Base-by-base conservation (phyloP, 192 early-diverging fungal species). In the Rhizophagus clarus region DNA sequence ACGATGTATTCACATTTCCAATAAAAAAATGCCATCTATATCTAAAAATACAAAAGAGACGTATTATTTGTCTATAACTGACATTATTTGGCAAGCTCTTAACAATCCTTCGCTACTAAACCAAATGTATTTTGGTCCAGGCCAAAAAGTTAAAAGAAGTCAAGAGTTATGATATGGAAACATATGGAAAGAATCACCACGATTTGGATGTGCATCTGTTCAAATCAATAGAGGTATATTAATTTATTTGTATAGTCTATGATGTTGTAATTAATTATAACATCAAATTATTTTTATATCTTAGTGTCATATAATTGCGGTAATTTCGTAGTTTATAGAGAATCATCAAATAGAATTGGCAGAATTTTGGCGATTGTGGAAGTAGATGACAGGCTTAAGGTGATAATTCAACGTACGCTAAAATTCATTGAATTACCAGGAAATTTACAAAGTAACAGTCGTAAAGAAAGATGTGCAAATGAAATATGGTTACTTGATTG, bases 131-230 rank as follows among this genome's bases (percentile, higher is more conserved):
- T 71, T 71, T 71, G 69, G 34, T 71, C 14, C 17, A 42, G 69
- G 32, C 0, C 34, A 42, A 42, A 32, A 7, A 7, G 42, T 42
- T 4, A 17, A 22, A 34, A 37, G n/a, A 71, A 71, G 10, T 34
- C 2, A 10, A 31, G 32, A 71, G 42, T 71, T 71, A n/a, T 71
- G 37, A 17, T 37, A 71, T 71, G 69, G 34, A 22, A 45, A 71
- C 20, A 17, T 71, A n/a, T 71, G 32, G 69, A 71, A 71, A 32
- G 32, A 71, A 45, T 71, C 69, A 42, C 69, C 69, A 71, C 7
- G 32, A 42, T 71, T 71, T 20, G 17, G 32, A 42, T n/a, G 2
- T 22, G n/a, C 26, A 1, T 71, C 32, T 71, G 17, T 71, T 42
- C 20, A 34, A 15, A 71, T 71, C 15, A 71, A 71, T 71, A 8